Evolutionary conservation across 208 protist species (phyloP), one percentile per base, ranked within the genome.

Genomic region (Acanthamoeba triangularis): DNA sequence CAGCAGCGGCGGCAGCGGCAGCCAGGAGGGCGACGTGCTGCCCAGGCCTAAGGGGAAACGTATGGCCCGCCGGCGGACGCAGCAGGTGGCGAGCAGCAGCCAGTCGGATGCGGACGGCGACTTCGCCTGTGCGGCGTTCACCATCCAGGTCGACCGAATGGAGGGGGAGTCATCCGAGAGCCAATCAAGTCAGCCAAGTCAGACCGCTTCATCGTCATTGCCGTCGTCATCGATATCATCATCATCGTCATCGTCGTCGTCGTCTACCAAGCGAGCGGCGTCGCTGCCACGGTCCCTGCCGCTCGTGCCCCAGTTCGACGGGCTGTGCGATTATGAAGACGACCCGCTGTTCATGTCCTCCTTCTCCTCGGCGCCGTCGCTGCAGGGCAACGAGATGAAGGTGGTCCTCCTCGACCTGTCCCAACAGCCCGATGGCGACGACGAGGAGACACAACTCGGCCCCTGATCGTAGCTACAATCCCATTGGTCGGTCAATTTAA

Each of bases 361-460:
- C 23, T 28, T 18, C 56, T 18, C 16, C 16, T 61, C 56, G 47
- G 47, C 47, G n/a, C n/a, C n/a, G 23, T 30, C 63, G 63, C 63
- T 72, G 23, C 63, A 30, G 23, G 8, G 63, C 28, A 72, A 16
- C 63, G 63, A 72, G n/a, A 28, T 13, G 59, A 72, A 16, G 28
- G 67, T 44, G 35, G 14, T 76, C 28, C 23, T 76, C 30, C 67
- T 76, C 14, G 67, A 76, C 35, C 30, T 44, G 16, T 30, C 67
- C 1, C 28, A 76, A 30, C 30, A 23, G 8, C 23, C 67, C 16
- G 67, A 37, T 14, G 67, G 41, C 28, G 67, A 76, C 2, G 67
- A 76, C 35, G 67, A 76, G 7, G 67, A 76, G 67, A 76, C 67
- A 41, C 67, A 76, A 41, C 67, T 76, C 35, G 67, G 67, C 10